Base-by-base conservation (phyloP, 306 rosid species). In the Ormosia emarginata region DNA sequence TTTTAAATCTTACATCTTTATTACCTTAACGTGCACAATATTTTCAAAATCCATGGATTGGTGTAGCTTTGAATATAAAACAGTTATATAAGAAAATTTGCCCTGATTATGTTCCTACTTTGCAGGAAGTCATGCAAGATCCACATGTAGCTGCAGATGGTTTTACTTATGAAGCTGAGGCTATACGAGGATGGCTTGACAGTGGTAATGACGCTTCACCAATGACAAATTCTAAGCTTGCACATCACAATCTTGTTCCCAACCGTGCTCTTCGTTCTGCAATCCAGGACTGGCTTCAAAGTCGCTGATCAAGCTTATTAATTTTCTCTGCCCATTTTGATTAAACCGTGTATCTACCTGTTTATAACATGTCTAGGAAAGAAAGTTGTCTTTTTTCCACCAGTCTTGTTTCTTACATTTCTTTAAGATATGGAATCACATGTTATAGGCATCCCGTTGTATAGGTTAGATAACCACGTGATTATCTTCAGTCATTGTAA, bases 81-180 rank as follows among this genome's bases (percentile, higher is more conserved):
- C 49, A 52, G 74, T 36, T 30, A 55, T 41, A 73, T 10, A 50
- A 47, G 43, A 68, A 68, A 76, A 40, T 7, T 63, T 18, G 36
- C 52, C 18, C 4, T 44, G 76, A 75, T 13, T 59, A 5, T 78
- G 74, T 71, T 83, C 79, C 53, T 50, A 75, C 82, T 75, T 40
- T 75, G 82, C 91, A 95, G 99, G 98, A 95, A 89, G 90, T 95
- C 37, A 95, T 95, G 99, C 90, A 72, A 79, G 98, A 95, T 81
- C 99, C 99, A 0, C 94, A 92, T 67, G 98, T 95, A 63, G 98
- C 99, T 4, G 97, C 97, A 0, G 99, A 95, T 71, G 99, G 99
- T 32, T 93, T 84, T 53, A 93, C 99, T 8, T 95, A 95, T 9
- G 98, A 95, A 83, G 98, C 92, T 0, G 98, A 95, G 79, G 98